Evolutionary conservation across 495 filamentous ascomycete species (phyloP).

Genomic region (Hyaloscypha hepaticicola): DNA sequence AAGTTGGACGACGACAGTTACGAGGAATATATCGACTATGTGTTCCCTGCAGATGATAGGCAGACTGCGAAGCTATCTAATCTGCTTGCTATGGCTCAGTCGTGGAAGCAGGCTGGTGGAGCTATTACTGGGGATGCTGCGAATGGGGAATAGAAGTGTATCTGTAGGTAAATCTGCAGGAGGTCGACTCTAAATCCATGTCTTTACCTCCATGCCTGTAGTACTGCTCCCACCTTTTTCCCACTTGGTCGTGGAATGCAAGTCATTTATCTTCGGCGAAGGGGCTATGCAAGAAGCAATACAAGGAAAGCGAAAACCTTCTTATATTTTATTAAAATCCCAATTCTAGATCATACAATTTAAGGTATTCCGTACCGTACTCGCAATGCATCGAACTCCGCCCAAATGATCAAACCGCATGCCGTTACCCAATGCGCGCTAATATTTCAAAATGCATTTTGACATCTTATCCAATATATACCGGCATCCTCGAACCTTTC

Average conservation of each 20-base stretch:
- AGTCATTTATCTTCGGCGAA: too few species aligned
- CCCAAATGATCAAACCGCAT: neutral
- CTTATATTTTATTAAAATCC: neutral
- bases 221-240: too few species aligned
- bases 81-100: slow-evolving; percentile 77
- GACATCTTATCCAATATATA: slow-evolving; percentile 39
- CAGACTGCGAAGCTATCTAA: slow-evolving; percentile 80
- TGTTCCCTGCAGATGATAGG: slow-evolving; percentile 96
- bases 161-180: neutral
- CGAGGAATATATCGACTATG: slow-evolving; percentile 97
- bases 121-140: slow-evolving; percentile 19
- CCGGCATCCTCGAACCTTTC: slow-evolving; percentile 47
- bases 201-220: neutral
- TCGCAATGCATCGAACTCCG: neutral
- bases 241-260: too few species aligned
- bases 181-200: neutral
- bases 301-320: neutral
- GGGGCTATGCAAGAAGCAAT: too few species aligned
- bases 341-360: neutral
- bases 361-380: neutral
- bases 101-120: slow-evolving; percentile 75
- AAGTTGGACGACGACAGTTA: slow-evolving; percentile 92
- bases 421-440: neutral
- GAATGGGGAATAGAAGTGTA: neutral
- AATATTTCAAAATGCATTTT: neutral